Evolutionary conservation across 1,284 basidiomycete genomes (phyloP), one percentile per base, ranked within the genome.

Genomic region (Caloboletus firmus): DNA sequence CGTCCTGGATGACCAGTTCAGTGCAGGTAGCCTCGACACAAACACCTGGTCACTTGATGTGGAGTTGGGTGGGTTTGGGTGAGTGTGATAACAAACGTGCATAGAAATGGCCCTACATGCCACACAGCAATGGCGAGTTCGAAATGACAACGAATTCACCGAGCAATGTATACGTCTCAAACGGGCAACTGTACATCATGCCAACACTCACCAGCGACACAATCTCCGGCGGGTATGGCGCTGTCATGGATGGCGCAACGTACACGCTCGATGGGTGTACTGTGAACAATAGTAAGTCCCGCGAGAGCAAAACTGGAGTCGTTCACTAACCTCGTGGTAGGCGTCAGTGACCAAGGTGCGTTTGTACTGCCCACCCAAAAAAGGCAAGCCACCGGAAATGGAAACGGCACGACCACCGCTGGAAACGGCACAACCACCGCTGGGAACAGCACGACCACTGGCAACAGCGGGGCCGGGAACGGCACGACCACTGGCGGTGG

Each of bases 171-270:
- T 93, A 83, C 73, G 74, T 90, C 54, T 68, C 81, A 52, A 78
- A 91, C 67, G 84, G 84, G 5, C 73, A 81, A 52, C 79, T 93
- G 35, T 91, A 90, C 76, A 83, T 93, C 70, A 82, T 89, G 51
- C 91, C 91, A 15, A 93, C 91, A 4, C 78, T 93, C 57, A 92
- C 90, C 5, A 79, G 83, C 20, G 87, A 89, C 64, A 51, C 70
- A 1, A 72, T 68, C 51, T 67, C 72, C 28, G 75, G 89, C 50
- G 84, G 85, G 5, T 70, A 67, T 11, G 69, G 70, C 31, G 76
- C 81, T 5, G 77, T 93, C 26, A 74, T 81, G 62, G 76, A 90
- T 65, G 83, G 84, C 15, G 79, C 79, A 11, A 82, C 82, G 3
- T 84, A 87, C 72, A 82, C 82, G 52, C 79, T 91, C 49, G 81